phyloP scores from a whole-genome alignment of 176 grass and related monocot species.

The Oryza punctata region DNA sequence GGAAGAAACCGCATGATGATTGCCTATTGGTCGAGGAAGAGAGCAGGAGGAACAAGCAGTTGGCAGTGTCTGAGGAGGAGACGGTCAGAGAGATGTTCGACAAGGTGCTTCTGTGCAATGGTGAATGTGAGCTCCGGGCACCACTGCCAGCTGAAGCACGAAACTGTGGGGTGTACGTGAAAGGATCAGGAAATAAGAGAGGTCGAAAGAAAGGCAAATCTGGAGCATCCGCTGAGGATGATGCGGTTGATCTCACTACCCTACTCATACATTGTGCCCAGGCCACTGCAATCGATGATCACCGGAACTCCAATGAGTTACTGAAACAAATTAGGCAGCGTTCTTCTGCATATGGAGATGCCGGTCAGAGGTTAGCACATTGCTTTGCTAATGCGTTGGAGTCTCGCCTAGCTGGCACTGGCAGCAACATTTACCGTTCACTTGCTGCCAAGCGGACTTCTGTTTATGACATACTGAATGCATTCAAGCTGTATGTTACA shows the following conservation, averaged over 20 bases:
- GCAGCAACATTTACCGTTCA: slow-evolving; percentile 39
- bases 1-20: slow-evolving; percentile 38
- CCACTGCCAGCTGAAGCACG: slow-evolving; percentile 25
- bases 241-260: slow-evolving; percentile 45
- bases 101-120: slow-evolving; percentile 40
- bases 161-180: slow-evolving; percentile 28
- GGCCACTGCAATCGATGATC: slow-evolving; percentile 45
- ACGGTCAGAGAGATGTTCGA: slow-evolving; percentile 52
- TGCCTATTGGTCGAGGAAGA: slow-evolving; percentile 31
- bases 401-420: slow-evolving; percentile 47
- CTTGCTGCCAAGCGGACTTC: slow-evolving; percentile 35
- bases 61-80: slow-evolving; percentile 40
- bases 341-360: slow-evolving; percentile 43
- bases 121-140: slow-evolving; percentile 17
- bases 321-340: slow-evolving; percentile 46
- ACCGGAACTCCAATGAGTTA: slow-evolving; percentile 18
- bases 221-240: neutral
- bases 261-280: slow-evolving; percentile 48
- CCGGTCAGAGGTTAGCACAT: slow-evolving; percentile 42
- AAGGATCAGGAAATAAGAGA: slow-evolving; percentile 43
- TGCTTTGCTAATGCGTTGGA: slow-evolving; percentile 48
- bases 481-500: slow-evolving; percentile 14
- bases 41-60: slow-evolving; percentile 41
- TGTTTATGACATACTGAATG: slow-evolving; percentile 31
- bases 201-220: slow-evolving; percentile 43